Percentiles rank a stretch among this genome's conserved stretches.
Evolutionary conservation across 225 moss, liverwort and hornwort species (phyloP).

Genomic region (Polytrichum commune): DNA sequence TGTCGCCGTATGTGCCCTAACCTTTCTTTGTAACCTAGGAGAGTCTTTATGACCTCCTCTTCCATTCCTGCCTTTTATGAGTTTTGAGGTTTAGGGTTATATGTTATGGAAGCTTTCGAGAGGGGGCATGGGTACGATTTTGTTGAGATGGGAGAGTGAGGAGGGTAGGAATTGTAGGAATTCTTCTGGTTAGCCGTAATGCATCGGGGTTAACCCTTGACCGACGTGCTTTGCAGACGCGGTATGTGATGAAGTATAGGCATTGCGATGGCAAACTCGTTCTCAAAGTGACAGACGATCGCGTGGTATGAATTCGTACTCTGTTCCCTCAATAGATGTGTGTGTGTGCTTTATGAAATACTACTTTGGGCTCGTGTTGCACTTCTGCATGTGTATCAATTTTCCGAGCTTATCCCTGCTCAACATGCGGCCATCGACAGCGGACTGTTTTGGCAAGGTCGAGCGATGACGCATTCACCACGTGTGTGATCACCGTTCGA

Average conservation of each 20-base stretch:
- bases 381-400: too few species aligned
- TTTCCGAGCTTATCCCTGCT: too few species aligned
- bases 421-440: too few species aligned
- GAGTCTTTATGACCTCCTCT: not conserved
- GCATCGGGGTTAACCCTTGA: slow-evolving; percentile 22
- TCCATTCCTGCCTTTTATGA: not conserved
- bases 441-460: too few species aligned
- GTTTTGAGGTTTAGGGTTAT: not conserved
- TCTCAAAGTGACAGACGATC: slow-evolving; percentile 90
- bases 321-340: too few species aligned
- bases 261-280: slow-evolving; percentile 91
- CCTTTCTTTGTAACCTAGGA: not conserved
- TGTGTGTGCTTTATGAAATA: too few species aligned
- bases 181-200: not conserved
- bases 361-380: too few species aligned
- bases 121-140: not conserved
- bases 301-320: slow-evolving; percentile 33
- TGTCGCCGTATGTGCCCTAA: slow-evolving; percentile 44
- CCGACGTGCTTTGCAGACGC: slow-evolving; percentile 30
- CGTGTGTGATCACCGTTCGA: too few species aligned
- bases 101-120: not conserved
- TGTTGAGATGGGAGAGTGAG: not conserved
- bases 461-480: too few species aligned
- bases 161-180: not conserved
- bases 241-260: slow-evolving; percentile 91